A percentile compares a stretch with the other conserved stretches of the same genome.
Evolutionary conservation across 2,329 filamentous ascomycete genomes (phyloP).

Genomic region (Monilinia vaccinii-corymbosi): DNA sequence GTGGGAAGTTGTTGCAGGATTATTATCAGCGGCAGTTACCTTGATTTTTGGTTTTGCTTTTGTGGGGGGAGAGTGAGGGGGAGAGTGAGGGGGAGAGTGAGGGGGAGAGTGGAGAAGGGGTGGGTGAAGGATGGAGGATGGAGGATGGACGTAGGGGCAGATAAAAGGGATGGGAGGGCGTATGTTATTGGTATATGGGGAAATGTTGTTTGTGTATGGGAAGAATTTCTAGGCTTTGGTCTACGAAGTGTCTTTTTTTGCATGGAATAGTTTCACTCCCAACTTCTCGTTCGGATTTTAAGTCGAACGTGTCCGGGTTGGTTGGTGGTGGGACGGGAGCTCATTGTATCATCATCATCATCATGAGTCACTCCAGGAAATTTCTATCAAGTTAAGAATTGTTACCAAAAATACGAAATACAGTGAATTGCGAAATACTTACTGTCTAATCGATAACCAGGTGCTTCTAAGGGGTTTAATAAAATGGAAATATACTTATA

Average conservation of each 20-base stretch:
- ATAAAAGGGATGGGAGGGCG: too few species aligned
- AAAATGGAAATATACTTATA: neutral
- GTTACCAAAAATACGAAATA: too few species aligned
- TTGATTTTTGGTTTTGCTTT: neutral
- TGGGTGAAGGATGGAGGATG: too few species aligned
- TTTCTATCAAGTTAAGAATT: too few species aligned
- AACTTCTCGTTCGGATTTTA: neutral
- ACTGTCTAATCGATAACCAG: neutral
- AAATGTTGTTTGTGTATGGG: too few species aligned
- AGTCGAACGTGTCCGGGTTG: neutral
- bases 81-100: too few species aligned
- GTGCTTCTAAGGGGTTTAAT: neutral
- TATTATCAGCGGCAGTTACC: neutral
- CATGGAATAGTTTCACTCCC: too few species aligned
- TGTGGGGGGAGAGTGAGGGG: neutral
- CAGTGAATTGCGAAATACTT: neutral
- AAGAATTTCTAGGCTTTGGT: too few species aligned
- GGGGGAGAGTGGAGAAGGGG: neutral
- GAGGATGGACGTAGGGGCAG: too few species aligned
- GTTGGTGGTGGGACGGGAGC: fast-evolving
- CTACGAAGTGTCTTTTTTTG: too few species aligned
- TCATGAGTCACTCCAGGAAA: too few species aligned
- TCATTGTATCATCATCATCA: neutral
- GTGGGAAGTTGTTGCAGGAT: neutral
- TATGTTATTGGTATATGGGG: too few species aligned